Percentiles rank a stretch among this genome's conserved stretches.
Conservation (phyloP, 2,329 filamentous ascomycete species). For the Chaetomiaceae sp. region DNA sequence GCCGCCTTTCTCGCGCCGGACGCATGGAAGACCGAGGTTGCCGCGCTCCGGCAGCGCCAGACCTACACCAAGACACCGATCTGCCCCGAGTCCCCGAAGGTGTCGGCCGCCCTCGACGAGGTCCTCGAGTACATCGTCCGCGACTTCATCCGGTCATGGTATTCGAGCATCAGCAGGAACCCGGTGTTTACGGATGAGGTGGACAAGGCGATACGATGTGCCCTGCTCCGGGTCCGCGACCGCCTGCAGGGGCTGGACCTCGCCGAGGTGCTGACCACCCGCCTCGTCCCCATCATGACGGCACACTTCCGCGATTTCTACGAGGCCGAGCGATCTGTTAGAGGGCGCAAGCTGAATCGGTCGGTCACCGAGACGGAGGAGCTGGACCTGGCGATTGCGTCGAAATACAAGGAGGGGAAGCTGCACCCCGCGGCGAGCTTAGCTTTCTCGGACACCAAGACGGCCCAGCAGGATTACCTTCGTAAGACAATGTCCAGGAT, state of each 20-base stretch:
- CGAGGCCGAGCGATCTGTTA: conserved; percentile 79
- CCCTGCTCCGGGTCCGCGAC: conserved; percentile 66
- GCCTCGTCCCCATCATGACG: conserved; percentile 82
- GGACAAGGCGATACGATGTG: conserved; percentile 71
- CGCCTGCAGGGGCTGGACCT: conserved; percentile 72
- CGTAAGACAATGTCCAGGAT: conserved; percentile 65
- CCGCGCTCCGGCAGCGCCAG: conserved; percentile 60
- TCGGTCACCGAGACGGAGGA: conserved; percentile 95
- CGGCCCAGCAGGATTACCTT: conserved; percentile 83
- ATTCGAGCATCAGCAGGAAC: conserved; percentile 75
- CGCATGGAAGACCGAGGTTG: conserved; percentile 67
- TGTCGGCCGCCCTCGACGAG: conserved; percentile 76
- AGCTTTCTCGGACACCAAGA: conserved; percentile 77
- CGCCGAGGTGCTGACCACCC: conserved; percentile 75
- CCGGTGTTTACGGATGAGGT: conserved; percentile 81
- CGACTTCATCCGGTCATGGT: conserved; percentile 89
- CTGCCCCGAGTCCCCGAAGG: conserved; percentile 68
- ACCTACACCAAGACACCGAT: conserved; percentile 66
- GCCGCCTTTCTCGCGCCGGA: conserved; percentile 57
- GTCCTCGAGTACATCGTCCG: conserved; percentile 69
- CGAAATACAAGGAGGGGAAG: conserved; percentile 83
- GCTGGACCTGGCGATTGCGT: conserved; percentile 90
- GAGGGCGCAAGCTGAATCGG: conserved; percentile 81
- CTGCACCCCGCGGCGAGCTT: conserved; percentile 82
- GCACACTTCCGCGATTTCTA: conserved; percentile 86